A percentile compares a stretch with the other conserved stretches of the same genome.
These are phyloP conservation scores for Vitis hybrid DNA, from an alignment of 177 flowering plant species.

Conservation along the genomic window DNA sequence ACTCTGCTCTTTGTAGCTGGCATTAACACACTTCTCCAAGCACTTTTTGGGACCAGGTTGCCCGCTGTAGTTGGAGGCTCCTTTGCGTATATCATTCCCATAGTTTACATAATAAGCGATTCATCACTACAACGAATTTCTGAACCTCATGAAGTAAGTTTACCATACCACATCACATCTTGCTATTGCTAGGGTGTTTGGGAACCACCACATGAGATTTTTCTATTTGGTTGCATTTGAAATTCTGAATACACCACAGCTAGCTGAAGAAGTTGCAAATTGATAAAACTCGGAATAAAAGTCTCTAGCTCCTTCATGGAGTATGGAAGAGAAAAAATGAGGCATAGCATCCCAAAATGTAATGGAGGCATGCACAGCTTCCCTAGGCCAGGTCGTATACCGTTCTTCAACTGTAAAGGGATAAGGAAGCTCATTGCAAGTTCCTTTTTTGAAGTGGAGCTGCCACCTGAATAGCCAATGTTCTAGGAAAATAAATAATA, in stretches of 20 bases:
- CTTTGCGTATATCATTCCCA: conserved; percentile 78
- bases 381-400: too few species aligned
- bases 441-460: too few species aligned
- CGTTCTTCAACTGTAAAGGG: too few species aligned
- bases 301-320: too few species aligned
- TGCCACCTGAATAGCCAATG: too few species aligned
- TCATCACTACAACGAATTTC: conserved; percentile 65
- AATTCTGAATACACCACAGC: not conserved
- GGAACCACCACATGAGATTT: not conserved
- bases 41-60: conserved; percentile 93
- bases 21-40: conserved; percentile 90
- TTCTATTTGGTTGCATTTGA: not conserved
- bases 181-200: not conserved
- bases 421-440: too few species aligned
- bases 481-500: too few species aligned
- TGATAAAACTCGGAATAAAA: too few species aligned
- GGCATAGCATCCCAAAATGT: too few species aligned
- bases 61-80: conserved; percentile 96
- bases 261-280: not conserved
- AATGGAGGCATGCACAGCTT: too few species aligned
- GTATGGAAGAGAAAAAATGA: too few species aligned
- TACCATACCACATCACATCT: not conserved
- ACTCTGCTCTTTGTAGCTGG: conserved; percentile 92
- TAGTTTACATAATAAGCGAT: conserved; percentile 73
- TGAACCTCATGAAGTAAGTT: conserved; percentile 76